Percentiles rank a stretch among this genome's conserved stretches.
Evolutionary conservation across 1,284 basidiomycete species (phyloP).

Genomic region (Bjerkandera adusta): DNA sequence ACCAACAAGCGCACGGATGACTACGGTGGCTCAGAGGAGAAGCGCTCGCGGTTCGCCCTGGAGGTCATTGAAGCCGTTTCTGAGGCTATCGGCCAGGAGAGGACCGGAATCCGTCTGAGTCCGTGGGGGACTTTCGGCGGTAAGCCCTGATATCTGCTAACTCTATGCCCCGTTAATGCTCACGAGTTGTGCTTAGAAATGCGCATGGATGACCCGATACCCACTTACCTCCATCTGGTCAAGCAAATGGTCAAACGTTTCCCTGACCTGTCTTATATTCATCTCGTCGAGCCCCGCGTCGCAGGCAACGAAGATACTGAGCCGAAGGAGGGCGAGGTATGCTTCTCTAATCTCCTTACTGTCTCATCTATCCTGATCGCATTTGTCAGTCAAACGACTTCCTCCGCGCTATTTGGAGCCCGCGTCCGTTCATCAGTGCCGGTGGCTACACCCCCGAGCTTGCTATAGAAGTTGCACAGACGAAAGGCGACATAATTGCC

Average conservation of each 20-base stretch:
- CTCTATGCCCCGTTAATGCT: background rate
- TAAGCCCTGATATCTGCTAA: too few relatives aligned
- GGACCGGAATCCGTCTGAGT: constrained; percentile 49
- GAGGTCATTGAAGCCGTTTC: constrained; percentile 46
- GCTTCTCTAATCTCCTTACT: background rate
- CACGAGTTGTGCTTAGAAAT: constrained; percentile 29
- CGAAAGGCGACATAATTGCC: constrained; percentile 36
- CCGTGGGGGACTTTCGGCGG: constrained; percentile 48
- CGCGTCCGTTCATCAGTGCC: constrained; percentile 30
- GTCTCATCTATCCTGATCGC: background rate
- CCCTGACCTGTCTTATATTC: constrained; percentile 56
- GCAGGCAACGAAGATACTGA: constrained; percentile 19
- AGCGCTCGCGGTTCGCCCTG: constrained; percentile 48
- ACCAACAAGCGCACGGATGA: constrained; percentile 56
- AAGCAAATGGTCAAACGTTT: constrained; percentile 33
- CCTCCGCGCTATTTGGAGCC: constrained; percentile 27
- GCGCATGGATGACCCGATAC: constrained; percentile 46
- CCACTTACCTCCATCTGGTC: constrained; percentile 40
- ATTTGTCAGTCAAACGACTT: constrained; percentile 27
- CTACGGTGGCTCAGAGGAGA: constrained; percentile 58
- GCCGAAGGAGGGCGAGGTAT: constrained; percentile 14
- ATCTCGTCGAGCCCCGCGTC: constrained; percentile 41
- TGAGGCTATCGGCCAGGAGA: constrained; percentile 34
- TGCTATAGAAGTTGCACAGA: constrained; percentile 26
- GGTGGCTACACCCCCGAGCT: constrained; percentile 31